Evolutionary conservation across 805 yeast species (phyloP), one percentile per base, ranked within the genome.

Genomic region (Ogataea paradorogensis): DNA sequence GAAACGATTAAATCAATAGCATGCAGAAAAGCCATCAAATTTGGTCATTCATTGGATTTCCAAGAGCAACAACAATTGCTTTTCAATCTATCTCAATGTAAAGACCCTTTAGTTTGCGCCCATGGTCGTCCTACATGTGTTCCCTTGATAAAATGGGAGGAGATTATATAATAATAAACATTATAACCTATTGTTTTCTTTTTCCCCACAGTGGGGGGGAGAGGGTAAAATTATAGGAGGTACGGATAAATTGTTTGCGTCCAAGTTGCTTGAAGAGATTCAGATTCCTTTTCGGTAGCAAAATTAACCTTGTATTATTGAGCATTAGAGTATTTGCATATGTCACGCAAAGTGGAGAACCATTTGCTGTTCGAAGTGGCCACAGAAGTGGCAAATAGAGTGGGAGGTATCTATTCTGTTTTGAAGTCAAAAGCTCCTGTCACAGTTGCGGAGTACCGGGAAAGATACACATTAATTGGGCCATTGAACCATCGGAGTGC

Each of bases 371-470:
- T 91, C 58, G 99, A 91, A 69, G 84, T 87, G 31, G 95, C 98
- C 46, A 91, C 99, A 2, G 99, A 91, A 62, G 97, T 91, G 36
- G 98, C 98, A 55, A 90, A 93, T 70, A 74, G 95, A 55, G 98
- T 91, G 15, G 99, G 99, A 35, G 99, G 99, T 26, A 91, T 91
- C 62, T 91, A 91, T 69, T 90, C 98, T 6, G 99, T 91, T 37
- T 74, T 91, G 58, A 93, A 93, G 63, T 87, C 96, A 9, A 91
- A 91, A 65, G 97, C 97, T 7, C 97, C 97, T 7, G 89, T 90
- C 45, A 91, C 99, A 7, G 91, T 85, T 36, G 89, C 95, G 28
- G 97, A 91, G 64, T 93, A 89, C 65, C 77, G 85, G 48, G 87
- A 84, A 53, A 73, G 96, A 40, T 91, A 91, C 66, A 80, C 87